Evolutionary conservation across 768 basidiomycete species (phyloP).

Genomic region (Pleurotus ostreatus): DNA sequence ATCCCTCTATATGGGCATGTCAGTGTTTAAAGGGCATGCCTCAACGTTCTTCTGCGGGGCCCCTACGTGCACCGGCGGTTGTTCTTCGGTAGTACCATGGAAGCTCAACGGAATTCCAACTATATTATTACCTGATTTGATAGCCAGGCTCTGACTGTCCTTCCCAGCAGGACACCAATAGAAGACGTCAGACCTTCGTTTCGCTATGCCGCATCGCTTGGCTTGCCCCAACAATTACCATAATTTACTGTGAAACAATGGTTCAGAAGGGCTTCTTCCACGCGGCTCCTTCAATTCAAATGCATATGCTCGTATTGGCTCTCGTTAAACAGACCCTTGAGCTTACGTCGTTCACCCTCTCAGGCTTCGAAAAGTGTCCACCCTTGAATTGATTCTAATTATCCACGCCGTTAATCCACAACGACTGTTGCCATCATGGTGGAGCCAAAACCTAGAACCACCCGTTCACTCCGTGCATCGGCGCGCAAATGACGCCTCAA

Average conservation of each 20-base stretch:
- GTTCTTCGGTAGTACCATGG: conserved; percentile 13
- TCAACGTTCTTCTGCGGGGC: conserved; percentile 4
- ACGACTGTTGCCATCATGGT: too few relatives aligned
- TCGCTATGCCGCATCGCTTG: background rate
- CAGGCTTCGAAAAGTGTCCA: too few relatives aligned
- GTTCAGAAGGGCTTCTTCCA: background rate
- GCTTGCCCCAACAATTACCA: background rate
- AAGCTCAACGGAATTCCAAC: conserved; percentile 8
- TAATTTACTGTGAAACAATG: background rate
- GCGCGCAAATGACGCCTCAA: too few relatives aligned
- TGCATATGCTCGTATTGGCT: too few relatives aligned
- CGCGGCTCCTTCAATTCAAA: background rate
- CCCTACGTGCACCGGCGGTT: conserved; percentile 7
- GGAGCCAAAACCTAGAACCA: too few relatives aligned
- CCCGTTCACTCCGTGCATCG: too few relatives aligned
- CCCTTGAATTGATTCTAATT: too few relatives aligned
- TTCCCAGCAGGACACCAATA: background rate
- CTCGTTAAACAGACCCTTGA: too few relatives aligned
- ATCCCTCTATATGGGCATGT: background rate
- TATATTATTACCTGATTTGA: background rate
- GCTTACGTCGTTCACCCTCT: too few relatives aligned
- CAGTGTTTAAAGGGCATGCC: background rate
- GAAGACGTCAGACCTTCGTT: conserved; percentile 1
- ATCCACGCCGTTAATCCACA: too few relatives aligned
- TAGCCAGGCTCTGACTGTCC: background rate